Evolutionary conservation across 371 early-diverging fungal species (phyloP).

Genomic region (Syncephalastrum monosporum): DNA sequence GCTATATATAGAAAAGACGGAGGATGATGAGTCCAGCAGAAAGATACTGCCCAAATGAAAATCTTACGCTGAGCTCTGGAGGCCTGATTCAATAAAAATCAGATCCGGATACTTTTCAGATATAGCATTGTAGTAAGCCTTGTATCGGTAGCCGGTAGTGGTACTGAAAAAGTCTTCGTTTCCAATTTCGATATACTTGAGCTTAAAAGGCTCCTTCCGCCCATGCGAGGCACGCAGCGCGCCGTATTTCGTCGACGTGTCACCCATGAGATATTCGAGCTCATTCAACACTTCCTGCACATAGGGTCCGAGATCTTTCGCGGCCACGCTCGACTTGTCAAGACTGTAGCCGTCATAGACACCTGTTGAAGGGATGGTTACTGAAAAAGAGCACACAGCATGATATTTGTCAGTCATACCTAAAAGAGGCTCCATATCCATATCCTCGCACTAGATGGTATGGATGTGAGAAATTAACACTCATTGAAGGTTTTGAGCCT

Average conservation of each 20-base stretch:
- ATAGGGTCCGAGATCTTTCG: conserved; percentile 20
- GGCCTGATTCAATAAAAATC: conserved; percentile 15
- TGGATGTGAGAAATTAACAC: no score
- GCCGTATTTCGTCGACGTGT: conserved; percentile 15
- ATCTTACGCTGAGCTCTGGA: conserved; percentile 3
- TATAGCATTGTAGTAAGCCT: conserved; percentile 22
- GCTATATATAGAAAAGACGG: no score
- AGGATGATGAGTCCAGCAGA: no score
- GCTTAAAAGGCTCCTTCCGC: conserved; percentile 18
- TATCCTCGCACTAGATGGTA: no score
- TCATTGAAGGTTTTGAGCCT: no score
- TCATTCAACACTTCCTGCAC: conserved; percentile 22
- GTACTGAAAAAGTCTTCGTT: conserved; percentile 21
- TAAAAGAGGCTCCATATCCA: no score
- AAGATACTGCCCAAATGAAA: no score
- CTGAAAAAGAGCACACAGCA: conserved; percentile 1
- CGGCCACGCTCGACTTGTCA: conserved; percentile 14
- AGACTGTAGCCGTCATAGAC: conserved; percentile 24
- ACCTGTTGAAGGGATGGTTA: conserved; percentile 9
- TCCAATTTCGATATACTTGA: conserved; percentile 21
- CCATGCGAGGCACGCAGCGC: conserved; percentile 17
- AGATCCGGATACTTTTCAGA: conserved; percentile 15
- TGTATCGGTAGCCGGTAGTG: conserved; percentile 22
- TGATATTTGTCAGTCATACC: no score
- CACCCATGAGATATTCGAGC: conserved; percentile 22